Evolutionary conservation across 2,329 filamentous ascomycete species (phyloP), one percentile per base, ranked within the genome.

Genomic region (Fusarium sp.): DNA sequence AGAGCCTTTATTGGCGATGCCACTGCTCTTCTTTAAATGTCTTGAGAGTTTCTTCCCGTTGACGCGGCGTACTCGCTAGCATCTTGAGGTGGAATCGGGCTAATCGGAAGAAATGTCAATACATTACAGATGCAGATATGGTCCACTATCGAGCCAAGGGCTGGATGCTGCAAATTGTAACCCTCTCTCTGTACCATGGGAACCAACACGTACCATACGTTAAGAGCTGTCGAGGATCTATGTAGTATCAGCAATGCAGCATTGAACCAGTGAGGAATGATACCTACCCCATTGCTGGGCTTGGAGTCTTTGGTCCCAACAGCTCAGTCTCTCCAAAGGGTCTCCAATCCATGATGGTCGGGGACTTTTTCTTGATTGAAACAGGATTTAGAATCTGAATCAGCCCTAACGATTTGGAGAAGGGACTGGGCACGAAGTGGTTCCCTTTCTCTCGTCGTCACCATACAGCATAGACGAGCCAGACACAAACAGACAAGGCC

Each of bases 401-500:
- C 64, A 76, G 70, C 75, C 75, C 59, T 75, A 68, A 58, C 39
- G 47, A 74, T 65, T 78, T 77, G 70, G 68, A 75, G 75, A 75
- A 67, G 65, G 65, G 57, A 63, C 50, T 36, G 24, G 52, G 13
- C 34, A 38, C 44, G 44, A 26, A 45, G 36, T 52, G 39, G 28
- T 32, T 59, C 47, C 48, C 39, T 62, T 60, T 67, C 61, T 69
- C 41, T 38, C 66, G 61, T 73, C 66, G 70, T 73, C 73, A 73
- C 63, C 41, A 57, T 62, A 71, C 67, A 74, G 50, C 62, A 68
- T 26, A 48, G 42, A 36, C n/a, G 57, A 26, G 36, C 42, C 59
- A 41, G 18, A 38, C 17, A 47, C 28, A 47, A 18, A n/a, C 11
- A 36, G 34, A 39, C 42, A 56, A 55, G 41, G 44, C 44, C 45